Percentiles rank a stretch among this genome's conserved stretches.
Evolutionary conservation across 1,284 basidiomycete genomes (phyloP).

Genomic region (Moesziomyces parantarcticus): DNA sequence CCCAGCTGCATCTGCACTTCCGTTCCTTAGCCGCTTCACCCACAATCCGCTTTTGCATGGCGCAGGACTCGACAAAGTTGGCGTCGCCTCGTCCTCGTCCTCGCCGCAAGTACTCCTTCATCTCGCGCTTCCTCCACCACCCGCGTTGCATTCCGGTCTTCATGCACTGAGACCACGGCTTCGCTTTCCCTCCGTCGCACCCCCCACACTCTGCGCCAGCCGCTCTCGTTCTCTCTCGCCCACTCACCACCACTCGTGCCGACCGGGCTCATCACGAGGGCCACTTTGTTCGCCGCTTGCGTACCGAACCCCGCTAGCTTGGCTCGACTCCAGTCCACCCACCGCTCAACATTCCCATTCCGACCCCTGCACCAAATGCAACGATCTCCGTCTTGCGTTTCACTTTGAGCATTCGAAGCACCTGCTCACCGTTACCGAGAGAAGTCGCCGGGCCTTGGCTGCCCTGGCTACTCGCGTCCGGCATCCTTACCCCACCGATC

Average conservation of each 20-base stretch:
- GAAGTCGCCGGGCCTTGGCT: constrained; percentile 2
- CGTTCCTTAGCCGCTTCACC: background rate
- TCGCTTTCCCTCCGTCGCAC: background rate
- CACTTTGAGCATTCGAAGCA: constrained; percentile 2
- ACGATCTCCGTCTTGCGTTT: constrained; percentile 2
- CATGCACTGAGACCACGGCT: constrained; percentile 17
- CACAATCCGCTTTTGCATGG: too few species aligned
- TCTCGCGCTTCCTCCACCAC: background rate
- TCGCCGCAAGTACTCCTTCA: background rate
- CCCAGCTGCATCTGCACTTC: background rate
- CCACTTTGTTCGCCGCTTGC: background rate
- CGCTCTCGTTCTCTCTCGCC: too few species aligned
- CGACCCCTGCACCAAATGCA: constrained; percentile 16
- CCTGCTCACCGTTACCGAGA: constrained; percentile 14
- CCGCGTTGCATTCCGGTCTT: constrained; percentile 29
- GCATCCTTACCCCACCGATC: background rate
- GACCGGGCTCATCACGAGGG: background rate
- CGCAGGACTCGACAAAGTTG: background rate
- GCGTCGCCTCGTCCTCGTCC: background rate
- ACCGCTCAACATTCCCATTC: constrained; percentile 26
- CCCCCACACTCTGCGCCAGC: too few species aligned
- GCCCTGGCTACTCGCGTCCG: background rate
- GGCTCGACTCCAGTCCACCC: background rate
- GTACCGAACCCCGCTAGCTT: background rate
- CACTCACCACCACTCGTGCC: too few species aligned